Percentiles rank a stretch among this genome's conserved stretches.
phyloP scores from a whole-genome alignment of 2,329 filamentous ascomycete genomes.

The Trichoderma sp. region DNA sequence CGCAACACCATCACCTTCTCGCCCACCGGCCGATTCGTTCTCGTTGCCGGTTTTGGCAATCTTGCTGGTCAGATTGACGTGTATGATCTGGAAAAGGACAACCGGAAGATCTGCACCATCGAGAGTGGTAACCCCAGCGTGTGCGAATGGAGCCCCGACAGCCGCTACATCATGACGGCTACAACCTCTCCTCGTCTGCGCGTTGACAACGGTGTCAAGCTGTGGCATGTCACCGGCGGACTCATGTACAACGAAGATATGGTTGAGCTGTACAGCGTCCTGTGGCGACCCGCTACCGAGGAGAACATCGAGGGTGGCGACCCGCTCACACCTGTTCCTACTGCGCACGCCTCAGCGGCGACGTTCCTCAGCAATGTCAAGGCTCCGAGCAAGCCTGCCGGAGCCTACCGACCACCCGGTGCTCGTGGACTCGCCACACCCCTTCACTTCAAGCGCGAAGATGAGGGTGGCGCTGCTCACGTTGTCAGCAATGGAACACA shows the following conservation, averaged over 20 bases:
- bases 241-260: slow-evolving; percentile 97
- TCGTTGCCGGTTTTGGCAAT: slow-evolving; percentile 97
- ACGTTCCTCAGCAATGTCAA: slow-evolving; percentile 85
- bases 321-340: slow-evolving; percentile 73
- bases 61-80: slow-evolving; percentile 97
- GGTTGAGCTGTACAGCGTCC: slow-evolving; percentile 87
- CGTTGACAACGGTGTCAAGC: slow-evolving; percentile 93
- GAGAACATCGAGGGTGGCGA: slow-evolving; percentile 65
- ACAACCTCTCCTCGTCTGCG: slow-evolving; percentile 93
- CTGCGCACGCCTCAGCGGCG: slow-evolving; percentile 79
- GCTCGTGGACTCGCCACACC: slow-evolving; percentile 88
- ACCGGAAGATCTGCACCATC: slow-evolving; percentile 88
- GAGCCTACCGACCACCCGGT: slow-evolving; percentile 92
- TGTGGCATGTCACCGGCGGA: slow-evolving; percentile 88
- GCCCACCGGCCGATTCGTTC: slow-evolving; percentile 86
- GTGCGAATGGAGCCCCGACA: slow-evolving; percentile 97
- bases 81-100: slow-evolving; percentile 94
- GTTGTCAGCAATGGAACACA: slow-evolving; percentile 76
- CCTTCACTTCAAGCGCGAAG: slow-evolving; percentile 94
- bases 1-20: slow-evolving; percentile 97
- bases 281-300: slow-evolving; percentile 78
- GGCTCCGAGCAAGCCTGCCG: slow-evolving; percentile 95
- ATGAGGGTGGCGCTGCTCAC: slow-evolving; percentile 91
- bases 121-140: slow-evolving; percentile 95
- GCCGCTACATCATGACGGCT: slow-evolving; percentile 93